These are phyloP conservation scores for Candida pini DNA, from an alignment of 805 yeast genomes.

Conservation along the genomic window DNA sequence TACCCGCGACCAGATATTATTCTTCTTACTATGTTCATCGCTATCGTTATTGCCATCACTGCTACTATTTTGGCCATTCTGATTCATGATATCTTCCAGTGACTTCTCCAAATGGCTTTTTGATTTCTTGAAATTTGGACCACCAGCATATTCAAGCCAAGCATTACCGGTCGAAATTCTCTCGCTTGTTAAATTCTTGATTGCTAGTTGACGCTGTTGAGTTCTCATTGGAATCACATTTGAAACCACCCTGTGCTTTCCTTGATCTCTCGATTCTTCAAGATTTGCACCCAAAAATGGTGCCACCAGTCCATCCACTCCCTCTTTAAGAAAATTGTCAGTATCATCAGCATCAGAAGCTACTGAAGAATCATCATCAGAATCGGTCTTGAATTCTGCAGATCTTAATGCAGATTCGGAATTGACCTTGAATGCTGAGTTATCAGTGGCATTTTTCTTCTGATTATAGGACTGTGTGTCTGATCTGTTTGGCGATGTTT, in stretches of 20 bases:
- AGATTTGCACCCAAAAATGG: background rate
- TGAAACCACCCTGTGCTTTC: background rate
- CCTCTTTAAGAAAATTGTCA: background rate
- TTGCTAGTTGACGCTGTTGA: slow-evolving; percentile 23
- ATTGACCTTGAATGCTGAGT: background rate
- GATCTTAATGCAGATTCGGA: background rate
- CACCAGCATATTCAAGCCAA: slow-evolving; percentile 17
- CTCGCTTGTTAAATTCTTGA: slow-evolving; percentile 15
- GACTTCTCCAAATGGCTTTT: slow-evolving; percentile 4
- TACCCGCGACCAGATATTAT: slow-evolving; percentile 18
- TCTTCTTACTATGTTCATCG: slow-evolving; percentile 2
- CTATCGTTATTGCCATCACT: background rate
- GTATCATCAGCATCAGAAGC: slow-evolving; percentile 1
- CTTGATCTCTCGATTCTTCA: background rate
- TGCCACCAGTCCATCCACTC: background rate
- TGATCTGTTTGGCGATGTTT: too few relatives aligned
- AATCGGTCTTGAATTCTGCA: background rate
- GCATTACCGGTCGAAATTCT: slow-evolving; percentile 14
- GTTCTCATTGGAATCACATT: slow-evolving; percentile 22
- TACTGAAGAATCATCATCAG: slow-evolving; percentile 3
- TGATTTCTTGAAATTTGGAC: background rate
- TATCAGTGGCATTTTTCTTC: background rate
- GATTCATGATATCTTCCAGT: slow-evolving; percentile 3
- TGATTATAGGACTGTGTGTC: too few relatives aligned
- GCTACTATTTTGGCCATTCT: background rate